These are phyloP conservation scores for Candida morakotiae DNA, from an alignment of 805 yeast species.

Conservation along the genomic window DNA sequence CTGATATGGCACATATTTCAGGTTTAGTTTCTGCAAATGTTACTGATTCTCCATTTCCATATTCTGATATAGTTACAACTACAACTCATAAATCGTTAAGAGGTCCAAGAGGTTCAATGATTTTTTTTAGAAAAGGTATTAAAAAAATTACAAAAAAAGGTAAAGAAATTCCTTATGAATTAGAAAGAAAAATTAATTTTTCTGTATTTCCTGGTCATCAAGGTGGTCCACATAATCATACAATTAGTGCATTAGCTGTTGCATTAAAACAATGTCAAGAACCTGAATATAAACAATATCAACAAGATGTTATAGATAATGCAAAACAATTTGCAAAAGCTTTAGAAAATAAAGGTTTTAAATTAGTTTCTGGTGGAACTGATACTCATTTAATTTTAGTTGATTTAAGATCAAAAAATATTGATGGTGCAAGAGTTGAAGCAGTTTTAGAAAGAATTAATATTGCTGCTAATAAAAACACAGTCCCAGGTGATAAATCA, in stretches of 20 bases:
- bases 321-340: conserved; percentile 79
- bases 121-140: conserved; percentile 95
- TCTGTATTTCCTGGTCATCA: conserved; percentile 99
- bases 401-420: conserved; percentile 79
- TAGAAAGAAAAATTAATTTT: conserved; percentile 93
- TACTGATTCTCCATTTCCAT: conserved; percentile 93
- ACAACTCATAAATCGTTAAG: conserved; percentile 98
- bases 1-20: conserved; percentile 98
- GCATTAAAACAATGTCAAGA: conserved; percentile 92
- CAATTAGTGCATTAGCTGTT: conserved; percentile 94
- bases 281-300: conserved; percentile 90
- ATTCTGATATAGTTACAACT: conserved; percentile 96
- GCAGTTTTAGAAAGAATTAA: conserved; percentile 90
- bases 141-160: conserved; percentile 86
- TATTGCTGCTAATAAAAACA: conserved; percentile 95
- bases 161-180: conserved; percentile 83
- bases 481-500: conserved; percentile 96
- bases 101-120: conserved; percentile 99
- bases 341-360: conserved; percentile 69
- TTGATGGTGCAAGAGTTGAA: conserved; percentile 97
- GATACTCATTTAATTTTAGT: conserved; percentile 96
- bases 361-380: conserved; percentile 89
- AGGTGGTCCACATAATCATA: conserved; percentile 99
- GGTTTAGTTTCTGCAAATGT: conserved; percentile 96
- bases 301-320: conserved; percentile 79